Evolutionary conservation across 2,329 filamentous ascomycete genomes (phyloP).

Genomic region (Microcyclosporella mali): DNA sequence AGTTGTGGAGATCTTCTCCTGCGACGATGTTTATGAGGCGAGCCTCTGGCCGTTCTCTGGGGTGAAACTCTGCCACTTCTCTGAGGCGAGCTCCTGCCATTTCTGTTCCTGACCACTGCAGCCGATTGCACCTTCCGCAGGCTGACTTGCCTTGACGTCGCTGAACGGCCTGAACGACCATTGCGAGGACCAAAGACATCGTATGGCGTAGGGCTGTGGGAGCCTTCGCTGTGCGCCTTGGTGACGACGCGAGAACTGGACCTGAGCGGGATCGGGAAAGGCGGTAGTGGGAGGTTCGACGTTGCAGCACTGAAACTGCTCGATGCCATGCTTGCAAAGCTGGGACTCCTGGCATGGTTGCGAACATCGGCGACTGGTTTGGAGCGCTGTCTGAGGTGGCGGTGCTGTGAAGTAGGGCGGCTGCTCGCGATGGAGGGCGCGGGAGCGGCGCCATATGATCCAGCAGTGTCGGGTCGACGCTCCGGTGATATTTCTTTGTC

Average conservation of each 20-base stretch:
- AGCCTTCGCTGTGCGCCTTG: constrained; percentile 65
- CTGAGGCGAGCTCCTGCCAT: constrained; percentile 50
- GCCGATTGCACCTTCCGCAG: constrained; percentile 79
- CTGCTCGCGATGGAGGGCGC: constrained; percentile 30
- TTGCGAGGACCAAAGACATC: constrained; percentile 24
- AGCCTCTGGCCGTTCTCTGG: too few relatives aligned
- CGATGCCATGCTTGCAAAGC: constrained; percentile 47
- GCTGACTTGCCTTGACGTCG: constrained; percentile 39
- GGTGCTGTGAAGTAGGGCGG: constrained; percentile 21
- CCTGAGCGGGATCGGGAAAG: constrained; percentile 85
- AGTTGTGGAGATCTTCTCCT: constrained; percentile 29
- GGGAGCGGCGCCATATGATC: constrained; percentile 27
- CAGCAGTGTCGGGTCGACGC: constrained; percentile 27
- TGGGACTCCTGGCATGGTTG: constrained; percentile 57
- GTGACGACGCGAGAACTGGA: constrained; percentile 77
- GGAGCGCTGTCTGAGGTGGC: constrained; percentile 13
- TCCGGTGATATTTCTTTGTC: constrained; percentile 32
- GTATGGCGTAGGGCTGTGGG: constrained; percentile 66
- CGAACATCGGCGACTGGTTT: constrained; percentile 17
- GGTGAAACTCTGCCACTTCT: too few relatives aligned
- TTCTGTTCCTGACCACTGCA: constrained; percentile 56
- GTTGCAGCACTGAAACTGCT: constrained; percentile 29
- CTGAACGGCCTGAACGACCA: constrained; percentile 12
- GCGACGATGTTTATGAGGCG: constrained; percentile 39
- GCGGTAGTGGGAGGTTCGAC: constrained; percentile 48